phyloP scores from a whole-genome alignment of 441 rosid genomes.

The Viola pubescens region DNA sequence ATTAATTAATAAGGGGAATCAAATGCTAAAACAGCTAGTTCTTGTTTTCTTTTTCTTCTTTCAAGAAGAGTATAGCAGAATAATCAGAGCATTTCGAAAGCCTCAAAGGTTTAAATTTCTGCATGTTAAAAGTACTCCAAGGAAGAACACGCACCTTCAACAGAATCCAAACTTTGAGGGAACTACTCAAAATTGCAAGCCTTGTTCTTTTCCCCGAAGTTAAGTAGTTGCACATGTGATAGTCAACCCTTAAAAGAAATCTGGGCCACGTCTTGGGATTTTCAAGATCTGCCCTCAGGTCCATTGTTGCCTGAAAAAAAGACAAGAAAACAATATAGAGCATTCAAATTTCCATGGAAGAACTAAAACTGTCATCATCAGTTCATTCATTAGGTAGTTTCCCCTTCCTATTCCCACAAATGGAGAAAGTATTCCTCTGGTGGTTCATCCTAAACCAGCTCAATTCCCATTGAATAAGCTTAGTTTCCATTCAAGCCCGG shows the following conservation, averaged over 20 bases:
- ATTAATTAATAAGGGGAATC: too few species aligned
- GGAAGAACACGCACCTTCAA: conserved; percentile 47
- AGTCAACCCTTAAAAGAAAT: conserved; percentile 70
- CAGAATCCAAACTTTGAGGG: conserved; percentile 90
- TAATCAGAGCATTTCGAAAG: background rate
- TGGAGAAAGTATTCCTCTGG: background rate
- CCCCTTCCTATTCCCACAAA: background rate
- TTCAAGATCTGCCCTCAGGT: conserved; percentile 53
- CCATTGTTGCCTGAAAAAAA: conserved; percentile 48
- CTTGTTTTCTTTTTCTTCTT: too few species aligned
- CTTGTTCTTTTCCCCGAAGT: conserved; percentile 74
- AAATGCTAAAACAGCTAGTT: too few species aligned
- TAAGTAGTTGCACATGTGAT: conserved; percentile 73
- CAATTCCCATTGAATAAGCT: too few species aligned
- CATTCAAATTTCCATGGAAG: background rate
- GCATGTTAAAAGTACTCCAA: background rate
- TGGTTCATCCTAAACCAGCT: background rate
- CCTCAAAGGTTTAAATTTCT: too few species aligned
- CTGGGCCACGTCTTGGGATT: conserved; percentile 84
- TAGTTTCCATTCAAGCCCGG: too few species aligned
- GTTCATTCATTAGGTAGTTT: too few species aligned
- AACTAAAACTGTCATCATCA: too few species aligned
- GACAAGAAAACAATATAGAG: background rate
- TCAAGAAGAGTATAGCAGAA: too few species aligned
- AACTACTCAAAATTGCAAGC: conserved; percentile 79